A percentile compares a stretch with the other conserved stretches of the same genome.
phyloP scores from a whole-genome alignment of 2,329 filamentous ascomycete species.

The Aspergillus niger region DNA sequence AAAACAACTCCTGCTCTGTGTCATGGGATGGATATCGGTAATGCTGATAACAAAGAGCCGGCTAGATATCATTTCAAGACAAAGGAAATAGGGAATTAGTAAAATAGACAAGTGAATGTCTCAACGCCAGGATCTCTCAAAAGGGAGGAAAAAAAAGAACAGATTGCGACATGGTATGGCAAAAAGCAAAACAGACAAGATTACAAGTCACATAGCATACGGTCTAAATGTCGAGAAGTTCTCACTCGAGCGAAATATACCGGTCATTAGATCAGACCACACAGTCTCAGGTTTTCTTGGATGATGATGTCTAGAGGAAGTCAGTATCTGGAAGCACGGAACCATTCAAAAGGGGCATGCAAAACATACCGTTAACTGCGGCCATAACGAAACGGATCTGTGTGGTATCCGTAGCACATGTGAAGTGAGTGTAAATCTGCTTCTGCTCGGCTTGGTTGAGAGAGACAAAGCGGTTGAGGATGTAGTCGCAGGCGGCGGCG shows the following conservation, averaged over 20 bases:
- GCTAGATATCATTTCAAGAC: constrained; percentile 31
- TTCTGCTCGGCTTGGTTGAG: constrained; percentile 99
- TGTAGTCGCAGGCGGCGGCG: constrained; percentile 94
- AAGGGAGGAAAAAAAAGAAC: constrained; percentile 34
- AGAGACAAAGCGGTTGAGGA: constrained; percentile 96
- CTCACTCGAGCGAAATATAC: constrained; percentile 27
- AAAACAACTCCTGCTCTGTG: constrained; percentile 28
- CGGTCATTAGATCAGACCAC: constrained; percentile 82
- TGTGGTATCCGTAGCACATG: constrained; percentile 96
- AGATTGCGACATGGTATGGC: constrained; percentile 30
- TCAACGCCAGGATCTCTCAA: constrained; percentile 37
- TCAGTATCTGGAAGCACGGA: constrained; percentile 14
- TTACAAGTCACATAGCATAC: constrained; percentile 37
- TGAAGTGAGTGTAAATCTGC: constrained; percentile 99
- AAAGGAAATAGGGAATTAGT: constrained; percentile 26
- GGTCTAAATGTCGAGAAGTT: constrained; percentile 35
- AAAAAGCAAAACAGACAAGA: constrained; percentile 24
- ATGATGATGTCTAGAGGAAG: constrained; percentile 88
- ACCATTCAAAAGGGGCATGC: neutral
- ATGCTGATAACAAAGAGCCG: constrained; percentile 30
- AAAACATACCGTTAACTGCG: constrained; percentile 87
- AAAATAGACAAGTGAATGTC: constrained; percentile 35
- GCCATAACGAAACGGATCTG: constrained; percentile 99
- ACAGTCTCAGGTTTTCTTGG: constrained; percentile 96
- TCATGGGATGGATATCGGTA: constrained; percentile 29